Percentiles rank a stretch among this genome's conserved stretches.
phyloP scores from a whole-genome alignment of 352 stramenopile species.

The Phytophthora hybrid region DNA sequence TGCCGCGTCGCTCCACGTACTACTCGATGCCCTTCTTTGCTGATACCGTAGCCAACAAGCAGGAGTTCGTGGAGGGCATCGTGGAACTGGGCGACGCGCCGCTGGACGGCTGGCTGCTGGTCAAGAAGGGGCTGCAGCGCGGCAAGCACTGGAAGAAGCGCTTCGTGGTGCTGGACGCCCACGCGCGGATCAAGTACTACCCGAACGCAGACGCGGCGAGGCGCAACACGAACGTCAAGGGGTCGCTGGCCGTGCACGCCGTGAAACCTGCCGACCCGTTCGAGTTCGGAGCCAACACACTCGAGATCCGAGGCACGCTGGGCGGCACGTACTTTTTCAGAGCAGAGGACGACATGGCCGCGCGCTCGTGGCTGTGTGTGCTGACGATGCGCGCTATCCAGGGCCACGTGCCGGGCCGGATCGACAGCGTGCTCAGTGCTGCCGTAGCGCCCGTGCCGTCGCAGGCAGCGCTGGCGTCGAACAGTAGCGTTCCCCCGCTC shows the following conservation, averaged over 20 bases:
- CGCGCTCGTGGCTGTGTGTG: constrained; percentile 83
- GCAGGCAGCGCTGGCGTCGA: constrained; percentile 7
- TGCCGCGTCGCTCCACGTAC: constrained; percentile 76
- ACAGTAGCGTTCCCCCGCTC: constrained; percentile 4
- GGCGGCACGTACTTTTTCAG: constrained; percentile 87
- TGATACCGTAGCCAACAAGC: constrained; percentile 76
- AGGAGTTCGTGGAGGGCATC: constrained; percentile 77
- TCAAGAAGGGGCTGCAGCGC: constrained; percentile 78
- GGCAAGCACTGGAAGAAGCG: constrained; percentile 89
- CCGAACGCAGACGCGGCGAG: constrained; percentile 80
- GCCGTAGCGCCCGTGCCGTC: constrained; percentile 33
- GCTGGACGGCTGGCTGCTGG: constrained; percentile 80
- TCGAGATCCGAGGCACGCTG: constrained; percentile 78
- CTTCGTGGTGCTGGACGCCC: constrained; percentile 78
- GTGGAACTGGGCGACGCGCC: constrained; percentile 72
- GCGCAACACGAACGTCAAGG: constrained; percentile 82
- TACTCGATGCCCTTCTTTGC: constrained; percentile 84
- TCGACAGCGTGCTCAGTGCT: constrained; percentile 61
- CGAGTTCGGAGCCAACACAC: constrained; percentile 78
- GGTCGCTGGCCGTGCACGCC: constrained; percentile 75
- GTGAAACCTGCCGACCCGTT: constrained; percentile 79
- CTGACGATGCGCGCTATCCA: constrained; percentile 87
- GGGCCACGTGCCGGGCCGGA: constrained; percentile 66
- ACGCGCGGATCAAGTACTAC: constrained; percentile 84
- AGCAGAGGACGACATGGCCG: constrained; percentile 78